These are phyloP conservation scores for Penicillium lividum DNA, from an alignment of 495 filamentous ascomycete species.

Conservation along the genomic window DNA sequence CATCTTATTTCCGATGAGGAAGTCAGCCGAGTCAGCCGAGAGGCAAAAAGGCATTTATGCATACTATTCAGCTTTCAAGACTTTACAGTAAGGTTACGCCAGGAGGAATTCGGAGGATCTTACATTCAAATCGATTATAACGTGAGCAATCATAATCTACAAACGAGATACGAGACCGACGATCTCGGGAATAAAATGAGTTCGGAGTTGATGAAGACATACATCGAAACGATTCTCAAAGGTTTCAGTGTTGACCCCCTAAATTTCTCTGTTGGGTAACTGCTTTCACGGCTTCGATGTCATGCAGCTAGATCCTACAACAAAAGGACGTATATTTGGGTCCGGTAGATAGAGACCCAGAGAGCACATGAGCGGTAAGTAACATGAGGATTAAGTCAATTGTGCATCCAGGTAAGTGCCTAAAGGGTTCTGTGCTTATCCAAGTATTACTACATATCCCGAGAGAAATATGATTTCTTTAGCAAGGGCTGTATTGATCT, in stretches of 20 bases:
- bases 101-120: neutral
- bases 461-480: too few relatives aligned
- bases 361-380: neutral
- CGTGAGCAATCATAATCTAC: neutral
- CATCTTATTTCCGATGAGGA: neutral
- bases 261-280: neutral
- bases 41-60: neutral
- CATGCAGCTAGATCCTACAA: neutral
- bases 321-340: neutral
- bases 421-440: too few relatives aligned
- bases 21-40: neutral
- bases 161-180: neutral
- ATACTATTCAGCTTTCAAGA: neutral
- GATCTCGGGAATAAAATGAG: neutral
- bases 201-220: too few relatives aligned
- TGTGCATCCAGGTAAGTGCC: too few relatives aligned
- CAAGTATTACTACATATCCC: too few relatives aligned
- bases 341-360: neutral
- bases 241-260: neutral
- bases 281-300: neutral
- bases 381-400: too few relatives aligned
- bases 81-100: neutral
- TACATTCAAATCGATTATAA: neutral
- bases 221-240: too few relatives aligned
- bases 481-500: too few relatives aligned